Percentiles rank a stretch among this genome's conserved stretches.
These are phyloP conservation scores for Eimeria brunetti DNA, from an alignment of 169 alveolate genomes.

Conservation along the genomic window DNA sequence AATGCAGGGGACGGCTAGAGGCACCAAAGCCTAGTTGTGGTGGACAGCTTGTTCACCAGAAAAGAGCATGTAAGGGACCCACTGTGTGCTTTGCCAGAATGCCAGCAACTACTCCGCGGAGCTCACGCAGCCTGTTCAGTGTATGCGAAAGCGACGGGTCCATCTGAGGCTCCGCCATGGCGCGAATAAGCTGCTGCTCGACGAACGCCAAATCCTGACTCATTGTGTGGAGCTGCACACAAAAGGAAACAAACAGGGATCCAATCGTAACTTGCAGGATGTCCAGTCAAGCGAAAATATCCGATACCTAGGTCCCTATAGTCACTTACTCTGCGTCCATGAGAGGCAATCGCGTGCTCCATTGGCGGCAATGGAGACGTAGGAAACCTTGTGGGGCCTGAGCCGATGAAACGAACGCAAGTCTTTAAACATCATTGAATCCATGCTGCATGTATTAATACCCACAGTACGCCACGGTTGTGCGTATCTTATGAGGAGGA, in stretches of 20 bases:
- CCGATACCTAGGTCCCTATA: too few relatives aligned
- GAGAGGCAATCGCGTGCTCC: conserved; percentile 43
- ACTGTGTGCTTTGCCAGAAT: conserved; percentile 54
- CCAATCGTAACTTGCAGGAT: neutral
- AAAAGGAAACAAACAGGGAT: neutral
- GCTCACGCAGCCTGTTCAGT: conserved; percentile 15
- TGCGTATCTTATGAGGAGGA: too few relatives aligned
- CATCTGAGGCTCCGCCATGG: conserved; percentile 45
- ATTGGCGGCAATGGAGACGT: neutral
- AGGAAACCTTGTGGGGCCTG: conserved; percentile 37
- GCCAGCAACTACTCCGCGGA: conserved; percentile 33
- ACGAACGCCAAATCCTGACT: conserved; percentile 71
- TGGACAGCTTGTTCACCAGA: neutral
- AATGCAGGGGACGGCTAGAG: neutral
- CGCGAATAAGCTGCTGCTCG: conserved; percentile 48
- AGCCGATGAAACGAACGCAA: neutral
- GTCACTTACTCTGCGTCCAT: conserved; percentile 39
- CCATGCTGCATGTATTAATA: neutral
- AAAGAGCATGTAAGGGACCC: neutral
- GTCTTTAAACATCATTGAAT: neutral
- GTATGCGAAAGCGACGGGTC: conserved; percentile 44
- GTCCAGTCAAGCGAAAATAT: neutral
- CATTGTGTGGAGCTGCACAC: conserved; percentile 41
- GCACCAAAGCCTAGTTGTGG: neutral
- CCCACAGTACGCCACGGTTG: neutral